Percentiles rank a stretch among this genome's conserved stretches.
Conservation (phyloP, 805 yeast species). For the Torulaspora franciscae region DNA sequence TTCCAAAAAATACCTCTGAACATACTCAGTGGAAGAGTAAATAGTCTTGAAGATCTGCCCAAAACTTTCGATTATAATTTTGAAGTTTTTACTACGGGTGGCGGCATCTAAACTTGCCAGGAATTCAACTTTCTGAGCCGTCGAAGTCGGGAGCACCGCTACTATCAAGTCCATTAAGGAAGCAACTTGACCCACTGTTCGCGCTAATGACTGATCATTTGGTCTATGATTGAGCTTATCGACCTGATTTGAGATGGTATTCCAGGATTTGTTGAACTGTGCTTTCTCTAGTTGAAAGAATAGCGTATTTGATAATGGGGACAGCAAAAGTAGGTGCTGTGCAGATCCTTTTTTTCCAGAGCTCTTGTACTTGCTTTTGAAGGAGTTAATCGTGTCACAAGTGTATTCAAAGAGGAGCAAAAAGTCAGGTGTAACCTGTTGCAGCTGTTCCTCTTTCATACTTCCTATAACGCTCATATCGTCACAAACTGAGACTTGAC, state of each 20-base stretch:
- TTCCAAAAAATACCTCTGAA: constrained; percentile 46
- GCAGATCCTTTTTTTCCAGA: constrained; percentile 4
- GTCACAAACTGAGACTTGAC: constrained; percentile 21
- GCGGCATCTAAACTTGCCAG: constrained; percentile 35
- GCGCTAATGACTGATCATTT: constrained; percentile 17
- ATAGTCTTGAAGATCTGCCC: constrained; percentile 40
- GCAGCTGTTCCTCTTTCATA: constrained; percentile 20
- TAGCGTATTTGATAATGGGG: constrained; percentile 59
- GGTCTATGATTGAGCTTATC: constrained; percentile 22
- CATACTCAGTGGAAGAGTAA: constrained; percentile 32
- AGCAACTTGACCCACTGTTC: constrained; percentile 22
- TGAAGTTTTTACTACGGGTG: constrained; percentile 37
- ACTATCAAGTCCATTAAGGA: constrained; percentile 43
- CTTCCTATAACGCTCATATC: constrained; percentile 36
- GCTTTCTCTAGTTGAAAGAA: constrained; percentile 48
- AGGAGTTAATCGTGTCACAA: constrained; percentile 32
- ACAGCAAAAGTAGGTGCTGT: constrained; percentile 41
- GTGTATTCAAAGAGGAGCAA: constrained; percentile 10
- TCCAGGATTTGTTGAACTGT: constrained; percentile 44
- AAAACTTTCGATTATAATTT: constrained; percentile 36
- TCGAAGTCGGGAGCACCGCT: constrained; percentile 50
- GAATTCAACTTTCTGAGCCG: constrained; percentile 39
- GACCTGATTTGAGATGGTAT: constrained; percentile 22
- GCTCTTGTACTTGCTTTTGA: constrained; percentile 35
- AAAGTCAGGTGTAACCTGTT: constrained; percentile 1